These are phyloP conservation scores for Lyophyllum shimeji DNA, from an alignment of 768 basidiomycete genomes.

Conservation along the genomic window DNA sequence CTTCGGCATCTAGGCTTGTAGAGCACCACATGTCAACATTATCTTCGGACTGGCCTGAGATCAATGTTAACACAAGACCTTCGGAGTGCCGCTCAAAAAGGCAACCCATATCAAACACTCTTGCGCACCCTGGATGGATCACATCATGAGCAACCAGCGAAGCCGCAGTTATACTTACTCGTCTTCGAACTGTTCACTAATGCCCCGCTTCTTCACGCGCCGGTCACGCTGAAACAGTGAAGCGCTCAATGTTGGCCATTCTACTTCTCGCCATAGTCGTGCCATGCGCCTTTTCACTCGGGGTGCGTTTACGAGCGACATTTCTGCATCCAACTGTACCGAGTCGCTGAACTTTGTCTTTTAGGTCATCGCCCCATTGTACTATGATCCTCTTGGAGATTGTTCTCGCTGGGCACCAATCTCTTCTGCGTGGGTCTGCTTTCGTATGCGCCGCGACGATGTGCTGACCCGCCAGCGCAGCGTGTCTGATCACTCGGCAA, in stretches of 20 bases:
- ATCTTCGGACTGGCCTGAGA: background rate
- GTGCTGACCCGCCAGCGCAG: background rate
- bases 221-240: background rate
- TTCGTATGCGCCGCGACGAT: background rate
- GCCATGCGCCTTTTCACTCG: background rate
- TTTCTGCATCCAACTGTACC: background rate
- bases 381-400: background rate
- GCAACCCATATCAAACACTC: background rate
- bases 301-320: background rate
- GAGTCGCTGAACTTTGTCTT: background rate
- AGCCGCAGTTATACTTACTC: background rate
- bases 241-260: background rate
- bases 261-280: background rate
- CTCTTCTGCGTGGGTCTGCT: background rate
- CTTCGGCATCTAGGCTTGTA: background rate
- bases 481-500: slow-evolving; percentile 2
- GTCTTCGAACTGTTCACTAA: background rate
- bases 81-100: background rate
- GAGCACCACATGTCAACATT: background rate
- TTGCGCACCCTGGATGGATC: background rate
- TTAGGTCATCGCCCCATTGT: background rate
- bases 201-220: background rate
- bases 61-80: background rate
- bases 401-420: background rate
- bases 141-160: background rate